Evolutionary conservation across 495 filamentous ascomycete genomes (phyloP).

Genomic region (Aspergillus wentii): DNA sequence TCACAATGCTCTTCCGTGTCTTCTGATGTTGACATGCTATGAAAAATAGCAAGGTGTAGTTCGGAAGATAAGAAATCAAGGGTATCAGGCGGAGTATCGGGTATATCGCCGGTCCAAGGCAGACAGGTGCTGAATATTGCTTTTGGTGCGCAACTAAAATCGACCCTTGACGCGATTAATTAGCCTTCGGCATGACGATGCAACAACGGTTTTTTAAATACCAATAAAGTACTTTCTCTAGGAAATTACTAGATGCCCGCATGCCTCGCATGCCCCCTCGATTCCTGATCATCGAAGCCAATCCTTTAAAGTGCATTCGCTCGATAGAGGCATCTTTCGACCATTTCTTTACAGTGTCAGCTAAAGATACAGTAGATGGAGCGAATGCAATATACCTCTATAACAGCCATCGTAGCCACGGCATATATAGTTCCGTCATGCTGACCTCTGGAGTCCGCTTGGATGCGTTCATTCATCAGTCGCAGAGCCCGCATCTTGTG

Average conservation of each 20-base stretch:
- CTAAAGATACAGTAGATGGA: background rate
- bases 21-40: slow-evolving; percentile 6
- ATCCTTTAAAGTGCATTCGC: slow-evolving; percentile 22
- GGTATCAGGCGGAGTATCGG: slow-evolving; percentile 12
- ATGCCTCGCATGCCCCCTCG: slow-evolving; percentile 23
- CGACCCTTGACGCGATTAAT: slow-evolving; percentile 16
- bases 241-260: slow-evolving; percentile 14
- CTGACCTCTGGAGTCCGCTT: slow-evolving; percentile 12
- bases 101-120: slow-evolving; percentile 17
- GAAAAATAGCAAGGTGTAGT: slow-evolving; percentile 13
- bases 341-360: slow-evolving; percentile 22
- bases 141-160: slow-evolving; percentile 23
- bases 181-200: background rate
- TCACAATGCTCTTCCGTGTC: slow-evolving; percentile 15
- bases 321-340: slow-evolving; percentile 25
- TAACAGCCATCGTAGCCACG: slow-evolving; percentile 28
- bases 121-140: slow-evolving; percentile 20
- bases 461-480: slow-evolving; percentile 25
- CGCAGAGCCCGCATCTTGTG: slow-evolving; percentile 23
- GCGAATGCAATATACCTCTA: slow-evolving; percentile 15
- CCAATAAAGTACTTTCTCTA: slow-evolving; percentile 25
- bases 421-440: slow-evolving; percentile 23
- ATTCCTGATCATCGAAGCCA: slow-evolving; percentile 22
- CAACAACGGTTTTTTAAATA: slow-evolving; percentile 3
- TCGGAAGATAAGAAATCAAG: slow-evolving; percentile 16